Evolutionary conservation across 2,329 filamentous ascomycete species (phyloP).

Genomic region (Claviceps sp.): DNA sequence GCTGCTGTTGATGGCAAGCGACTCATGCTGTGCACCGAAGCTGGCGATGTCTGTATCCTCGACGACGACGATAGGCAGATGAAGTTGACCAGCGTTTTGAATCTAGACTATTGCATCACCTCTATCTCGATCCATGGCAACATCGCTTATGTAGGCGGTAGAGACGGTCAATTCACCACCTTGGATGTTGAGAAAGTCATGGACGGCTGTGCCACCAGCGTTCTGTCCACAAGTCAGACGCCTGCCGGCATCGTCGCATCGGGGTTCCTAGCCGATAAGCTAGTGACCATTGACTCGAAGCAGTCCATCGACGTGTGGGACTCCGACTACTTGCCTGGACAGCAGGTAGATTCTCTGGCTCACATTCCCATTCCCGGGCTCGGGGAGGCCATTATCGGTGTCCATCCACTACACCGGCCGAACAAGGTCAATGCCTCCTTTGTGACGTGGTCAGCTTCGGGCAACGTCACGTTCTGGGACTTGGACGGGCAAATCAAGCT

Average conservation of each 20-base stretch:
- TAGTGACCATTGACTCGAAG: conserved; percentile 63
- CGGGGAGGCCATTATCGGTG: conserved; percentile 56
- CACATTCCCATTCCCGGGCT: conserved; percentile 47
- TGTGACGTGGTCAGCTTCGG: conserved; percentile 77
- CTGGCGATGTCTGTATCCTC: conserved; percentile 77
- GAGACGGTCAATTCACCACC: conserved; percentile 43
- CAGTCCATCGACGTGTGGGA: conserved; percentile 61
- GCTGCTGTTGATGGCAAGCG: conserved; percentile 60
- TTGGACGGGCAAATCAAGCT: conserved; percentile 54
- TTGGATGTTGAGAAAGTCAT: conserved; percentile 38
- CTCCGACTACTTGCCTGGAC: conserved; percentile 29
- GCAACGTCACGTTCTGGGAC: conserved; percentile 73
- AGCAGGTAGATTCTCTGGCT: conserved; percentile 23
- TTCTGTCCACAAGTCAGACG: conserved; percentile 25
- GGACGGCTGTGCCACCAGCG: conserved; percentile 24
- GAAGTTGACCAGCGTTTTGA: conserved; percentile 53
- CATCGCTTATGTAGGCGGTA: conserved; percentile 55
- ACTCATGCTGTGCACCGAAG: conserved; percentile 75
- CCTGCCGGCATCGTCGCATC: conserved; percentile 47
- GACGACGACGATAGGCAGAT: conserved; percentile 63
- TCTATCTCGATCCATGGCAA: conserved; percentile 50
- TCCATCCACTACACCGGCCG: conserved; percentile 48
- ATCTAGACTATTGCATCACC: conserved; percentile 53
- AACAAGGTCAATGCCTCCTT: conserved; percentile 58
- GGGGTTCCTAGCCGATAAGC: conserved; percentile 51